These are phyloP conservation scores for Aspergillus ibericus DNA, from an alignment of 2,329 filamentous ascomycete genomes.

Conservation along the genomic window DNA sequence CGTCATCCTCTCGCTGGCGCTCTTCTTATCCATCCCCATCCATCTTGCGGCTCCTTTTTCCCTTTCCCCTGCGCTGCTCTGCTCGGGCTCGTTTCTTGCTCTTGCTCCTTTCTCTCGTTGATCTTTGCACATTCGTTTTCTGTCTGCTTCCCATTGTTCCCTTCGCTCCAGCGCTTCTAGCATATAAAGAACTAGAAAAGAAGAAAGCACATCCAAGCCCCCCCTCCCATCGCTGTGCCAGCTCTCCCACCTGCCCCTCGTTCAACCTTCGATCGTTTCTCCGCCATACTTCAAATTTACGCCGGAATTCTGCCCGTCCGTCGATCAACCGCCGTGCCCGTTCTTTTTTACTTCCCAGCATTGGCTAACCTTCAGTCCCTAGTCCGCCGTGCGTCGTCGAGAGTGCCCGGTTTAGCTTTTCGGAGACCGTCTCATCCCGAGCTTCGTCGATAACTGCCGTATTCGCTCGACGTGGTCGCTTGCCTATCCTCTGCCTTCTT, in stretches of 20 bases:
- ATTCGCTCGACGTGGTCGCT: conserved; percentile 12
- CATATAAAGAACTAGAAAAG: background rate
- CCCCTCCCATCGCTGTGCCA: background rate
- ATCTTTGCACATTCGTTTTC: conserved; percentile 9
- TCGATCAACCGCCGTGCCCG: conserved; percentile 23
- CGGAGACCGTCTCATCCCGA: conserved; percentile 4
- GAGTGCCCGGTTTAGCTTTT: conserved; percentile 5
- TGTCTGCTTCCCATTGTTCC: background rate
- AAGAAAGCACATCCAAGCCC: background rate
- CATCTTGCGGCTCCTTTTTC: conserved; percentile 7
- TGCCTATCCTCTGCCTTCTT: conserved; percentile 9
- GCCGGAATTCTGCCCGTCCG: conserved; percentile 17
- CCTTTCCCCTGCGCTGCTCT: background rate
- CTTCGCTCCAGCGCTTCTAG: background rate
- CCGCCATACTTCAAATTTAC: conserved; percentile 15
- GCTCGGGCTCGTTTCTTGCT: background rate
- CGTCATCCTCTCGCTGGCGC: background rate
- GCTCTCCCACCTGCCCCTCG: conserved; percentile 1
- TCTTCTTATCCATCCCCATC: background rate
- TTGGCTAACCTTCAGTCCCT: conserved; percentile 12
- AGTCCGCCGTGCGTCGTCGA: conserved; percentile 9
- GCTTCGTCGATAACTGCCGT: conserved; percentile 7
- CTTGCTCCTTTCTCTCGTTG: conserved; percentile 8
- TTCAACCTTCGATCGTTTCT: conserved; percentile 14
- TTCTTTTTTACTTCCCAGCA: conserved; percentile 15